Evolutionary conservation across 164 flowering plant genomes (phyloP).

Genomic region (Vitis cinerea): DNA sequence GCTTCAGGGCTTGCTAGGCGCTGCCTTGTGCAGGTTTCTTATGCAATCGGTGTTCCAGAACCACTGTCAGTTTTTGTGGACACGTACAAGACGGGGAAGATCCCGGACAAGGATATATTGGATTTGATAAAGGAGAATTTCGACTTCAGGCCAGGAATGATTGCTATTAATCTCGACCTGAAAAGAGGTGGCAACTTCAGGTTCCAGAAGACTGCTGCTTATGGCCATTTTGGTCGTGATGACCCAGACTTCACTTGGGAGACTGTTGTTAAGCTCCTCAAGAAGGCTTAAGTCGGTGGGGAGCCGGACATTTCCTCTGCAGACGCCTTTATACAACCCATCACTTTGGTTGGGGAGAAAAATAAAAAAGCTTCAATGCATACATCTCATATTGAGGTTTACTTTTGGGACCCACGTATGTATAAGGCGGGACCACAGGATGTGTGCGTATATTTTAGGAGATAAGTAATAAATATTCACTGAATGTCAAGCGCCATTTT

Average conservation of each 20-base stretch:
- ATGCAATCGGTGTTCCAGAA: constrained; percentile 73
- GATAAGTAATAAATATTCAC: background rate
- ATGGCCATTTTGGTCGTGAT: constrained; percentile 72
- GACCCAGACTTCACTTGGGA: constrained; percentile 77
- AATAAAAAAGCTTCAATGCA: constrained; percentile 18
- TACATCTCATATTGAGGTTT: background rate
- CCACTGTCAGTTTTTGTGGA: constrained; percentile 67
- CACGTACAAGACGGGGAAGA: constrained; percentile 59
- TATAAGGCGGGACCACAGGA: background rate
- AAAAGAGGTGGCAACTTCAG: constrained; percentile 66
- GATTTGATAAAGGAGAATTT: constrained; percentile 55
- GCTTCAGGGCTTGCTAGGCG: constrained; percentile 66
- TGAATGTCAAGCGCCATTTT: background rate
- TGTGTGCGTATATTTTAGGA: background rate
- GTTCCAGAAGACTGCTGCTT: constrained; percentile 74
- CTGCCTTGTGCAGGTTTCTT: constrained; percentile 72
- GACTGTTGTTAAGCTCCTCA: constrained; percentile 49
- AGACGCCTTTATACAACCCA: constrained; percentile 8
- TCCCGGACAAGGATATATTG: constrained; percentile 60
- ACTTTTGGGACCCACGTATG: background rate
- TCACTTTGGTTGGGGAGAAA: background rate
- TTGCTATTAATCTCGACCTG: constrained; percentile 62
- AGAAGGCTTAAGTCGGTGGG: constrained; percentile 33
- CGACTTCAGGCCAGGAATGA: constrained; percentile 77
- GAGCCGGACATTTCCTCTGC: background rate